phyloP scores from a whole-genome alignment of 768 basidiomycete genomes.

The Boletus subparvulus region DNA sequence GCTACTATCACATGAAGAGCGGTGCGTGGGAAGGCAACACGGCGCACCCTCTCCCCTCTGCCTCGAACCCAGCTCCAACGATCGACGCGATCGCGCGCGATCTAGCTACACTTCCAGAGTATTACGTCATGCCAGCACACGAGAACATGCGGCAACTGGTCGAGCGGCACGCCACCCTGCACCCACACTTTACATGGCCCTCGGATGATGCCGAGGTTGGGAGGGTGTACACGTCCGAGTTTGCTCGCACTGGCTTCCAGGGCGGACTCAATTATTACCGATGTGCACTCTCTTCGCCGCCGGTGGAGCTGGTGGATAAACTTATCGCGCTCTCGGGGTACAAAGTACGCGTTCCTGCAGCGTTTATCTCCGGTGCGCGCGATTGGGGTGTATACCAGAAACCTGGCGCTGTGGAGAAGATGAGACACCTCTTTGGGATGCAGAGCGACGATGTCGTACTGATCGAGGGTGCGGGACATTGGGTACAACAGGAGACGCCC shows the following conservation, averaged over 20 bases:
- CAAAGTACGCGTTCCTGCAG: constrained; percentile 50
- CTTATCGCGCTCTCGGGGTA: constrained; percentile 46
- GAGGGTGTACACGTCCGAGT: constrained; percentile 48
- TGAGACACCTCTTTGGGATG: constrained; percentile 39
- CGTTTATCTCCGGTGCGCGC: constrained; percentile 53
- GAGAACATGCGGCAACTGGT: constrained; percentile 54
- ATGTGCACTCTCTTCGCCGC: constrained; percentile 31
- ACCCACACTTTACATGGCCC: constrained; percentile 41
- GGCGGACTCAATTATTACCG: constrained; percentile 64
- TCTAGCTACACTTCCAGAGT: constrained; percentile 48
- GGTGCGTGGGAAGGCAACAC: constrained; percentile 49
- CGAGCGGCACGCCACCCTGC: constrained; percentile 33
- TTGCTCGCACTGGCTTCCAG: constrained; percentile 55
- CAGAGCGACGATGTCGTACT: constrained; percentile 47
- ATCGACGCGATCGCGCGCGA: constrained; percentile 29
- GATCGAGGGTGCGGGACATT: constrained; percentile 58
- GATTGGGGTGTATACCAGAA: constrained; percentile 65
- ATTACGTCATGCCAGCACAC: constrained; percentile 61
- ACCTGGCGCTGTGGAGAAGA: constrained; percentile 47
- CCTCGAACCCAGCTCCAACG: constrained; percentile 22
- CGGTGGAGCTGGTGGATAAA: constrained; percentile 38
- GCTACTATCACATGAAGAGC: constrained; percentile 51
- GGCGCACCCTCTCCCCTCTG: constrained; percentile 37
- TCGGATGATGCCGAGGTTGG: constrained; percentile 43
- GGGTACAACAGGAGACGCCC: constrained; percentile 60